Conservation (phyloP, 805 yeast species). For the Candida bentonensis region DNA sequence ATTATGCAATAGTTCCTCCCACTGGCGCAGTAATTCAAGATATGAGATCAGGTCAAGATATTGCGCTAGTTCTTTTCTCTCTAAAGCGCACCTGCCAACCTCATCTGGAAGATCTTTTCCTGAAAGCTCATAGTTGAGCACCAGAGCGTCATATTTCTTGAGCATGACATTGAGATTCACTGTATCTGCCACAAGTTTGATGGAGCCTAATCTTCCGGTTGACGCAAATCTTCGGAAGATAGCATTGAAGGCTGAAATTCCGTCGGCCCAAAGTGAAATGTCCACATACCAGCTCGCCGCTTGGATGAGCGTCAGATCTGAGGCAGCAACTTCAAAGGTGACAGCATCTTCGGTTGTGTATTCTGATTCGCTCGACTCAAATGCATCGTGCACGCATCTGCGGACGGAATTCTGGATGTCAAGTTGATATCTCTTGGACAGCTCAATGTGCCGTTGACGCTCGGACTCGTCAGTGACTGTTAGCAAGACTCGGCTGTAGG, state of each 20-base stretch:
- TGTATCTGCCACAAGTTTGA: neutral
- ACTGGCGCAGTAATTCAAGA: neutral
- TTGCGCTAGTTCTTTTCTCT: neutral
- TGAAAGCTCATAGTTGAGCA: neutral
- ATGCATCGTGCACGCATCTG: neutral
- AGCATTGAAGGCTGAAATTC: neutral
- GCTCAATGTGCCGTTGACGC: neutral
- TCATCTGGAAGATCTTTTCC: neutral
- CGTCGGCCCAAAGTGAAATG: neutral
- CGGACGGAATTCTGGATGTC: neutral
- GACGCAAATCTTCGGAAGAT: neutral
- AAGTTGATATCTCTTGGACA: neutral
- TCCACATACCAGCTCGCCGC: neutral
- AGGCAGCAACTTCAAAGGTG: neutral
- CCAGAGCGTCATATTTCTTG: neutral
- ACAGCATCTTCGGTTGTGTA: neutral
- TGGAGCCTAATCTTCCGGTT: neutral
- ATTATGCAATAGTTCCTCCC: neutral
- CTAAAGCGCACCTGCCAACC: neutral
- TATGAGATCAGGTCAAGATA: neutral
- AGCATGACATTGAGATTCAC: neutral
- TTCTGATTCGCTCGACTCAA: neutral
- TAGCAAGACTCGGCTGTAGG: neutral
- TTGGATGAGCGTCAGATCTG: neutral
- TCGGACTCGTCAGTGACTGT: neutral